phyloP scores from a whole-genome alignment of 129 eudicot genomes.

The Rutidosis leptorrhynchoides region DNA sequence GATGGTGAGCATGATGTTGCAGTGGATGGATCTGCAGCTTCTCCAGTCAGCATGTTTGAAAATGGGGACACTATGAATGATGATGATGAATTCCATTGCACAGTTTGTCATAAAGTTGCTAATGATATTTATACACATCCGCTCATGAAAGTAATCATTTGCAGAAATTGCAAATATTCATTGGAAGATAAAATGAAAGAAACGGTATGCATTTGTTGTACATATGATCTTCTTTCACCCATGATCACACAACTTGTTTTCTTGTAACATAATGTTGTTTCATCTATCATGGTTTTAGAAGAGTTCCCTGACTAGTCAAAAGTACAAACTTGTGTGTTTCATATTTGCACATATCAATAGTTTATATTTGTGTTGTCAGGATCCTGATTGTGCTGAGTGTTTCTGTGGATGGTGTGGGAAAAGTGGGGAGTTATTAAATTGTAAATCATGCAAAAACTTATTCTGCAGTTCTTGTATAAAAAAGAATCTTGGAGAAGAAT shows the following conservation, averaged over 20 bases:
- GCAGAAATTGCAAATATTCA: constrained; percentile 51
- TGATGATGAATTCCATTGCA: constrained; percentile 45
- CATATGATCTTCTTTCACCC: constrained; percentile 5
- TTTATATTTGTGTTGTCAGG: constrained; percentile 33
- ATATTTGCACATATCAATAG: neutral
- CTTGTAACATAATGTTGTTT: neutral
- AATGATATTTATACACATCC: constrained; percentile 57
- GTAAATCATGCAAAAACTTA: constrained; percentile 51
- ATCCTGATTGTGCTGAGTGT: constrained; percentile 56
- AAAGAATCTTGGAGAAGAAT: constrained; percentile 71
- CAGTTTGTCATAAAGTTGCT: constrained; percentile 57
- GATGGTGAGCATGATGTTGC: constrained; percentile 33
- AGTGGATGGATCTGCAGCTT: constrained; percentile 31
- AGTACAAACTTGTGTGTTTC: too few species aligned
- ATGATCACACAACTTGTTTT: constrained; percentile 6
- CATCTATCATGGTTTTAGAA: too few species aligned
- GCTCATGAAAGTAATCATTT: constrained; percentile 54
- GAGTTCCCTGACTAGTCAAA: too few species aligned
- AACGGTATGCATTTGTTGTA: constrained; percentile 32
- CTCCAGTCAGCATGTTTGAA: constrained; percentile 20
- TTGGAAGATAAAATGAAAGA: constrained; percentile 47
- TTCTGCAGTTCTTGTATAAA: constrained; percentile 58
- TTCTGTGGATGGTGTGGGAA: constrained; percentile 80
- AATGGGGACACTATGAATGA: constrained; percentile 22
- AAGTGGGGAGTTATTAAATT: constrained; percentile 43